Percentiles rank a stretch among this genome's conserved stretches.
Evolutionary conservation across 2,329 filamentous ascomycete genomes (phyloP).

Genomic region (Diaporthe sp.): DNA sequence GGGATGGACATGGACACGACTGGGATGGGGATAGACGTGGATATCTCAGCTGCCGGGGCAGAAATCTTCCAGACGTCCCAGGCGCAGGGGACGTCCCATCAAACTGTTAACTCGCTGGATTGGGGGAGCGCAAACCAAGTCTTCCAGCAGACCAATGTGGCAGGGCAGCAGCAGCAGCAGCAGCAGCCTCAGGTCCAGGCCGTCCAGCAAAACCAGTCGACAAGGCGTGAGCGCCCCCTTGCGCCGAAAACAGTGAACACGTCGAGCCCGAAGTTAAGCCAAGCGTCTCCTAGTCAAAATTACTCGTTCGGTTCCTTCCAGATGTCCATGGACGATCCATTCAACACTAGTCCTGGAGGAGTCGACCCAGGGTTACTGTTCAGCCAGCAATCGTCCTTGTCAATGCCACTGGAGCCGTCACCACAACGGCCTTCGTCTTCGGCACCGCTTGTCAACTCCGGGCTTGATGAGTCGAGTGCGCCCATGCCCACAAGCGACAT

Average conservation of each 20-base stretch:
- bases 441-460: slow-evolving; percentile 44
- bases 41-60: slow-evolving; percentile 63
- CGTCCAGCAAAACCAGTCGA: slow-evolving; percentile 48
- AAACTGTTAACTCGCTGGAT: slow-evolving; percentile 67
- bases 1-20: slow-evolving; percentile 67
- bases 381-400: slow-evolving; percentile 60
- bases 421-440: slow-evolving; percentile 41
- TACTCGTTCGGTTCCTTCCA: slow-evolving; percentile 60
- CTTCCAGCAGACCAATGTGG: slow-evolving; percentile 62
- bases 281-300: slow-evolving; percentile 30
- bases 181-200: slow-evolving; percentile 42
- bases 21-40: slow-evolving; percentile 38
- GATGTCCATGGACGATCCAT: slow-evolving; percentile 64
- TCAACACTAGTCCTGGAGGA: slow-evolving; percentile 62
- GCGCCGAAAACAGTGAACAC: slow-evolving; percentile 64
- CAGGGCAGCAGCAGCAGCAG: slow-evolving; percentile 48
- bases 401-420: slow-evolving; percentile 36
- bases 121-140: slow-evolving; percentile 70
- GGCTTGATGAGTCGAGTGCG: slow-evolving; percentile 48
- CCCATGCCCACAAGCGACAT: slow-evolving; percentile 52
- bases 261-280: slow-evolving; percentile 50
- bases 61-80: slow-evolving; percentile 59
- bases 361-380: slow-evolving; percentile 74
- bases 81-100: slow-evolving; percentile 52
- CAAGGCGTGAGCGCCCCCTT: slow-evolving; percentile 60